These are phyloP conservation scores for Rosa persica DNA, from an alignment of 306 rosid genomes.

Conservation along the genomic window DNA sequence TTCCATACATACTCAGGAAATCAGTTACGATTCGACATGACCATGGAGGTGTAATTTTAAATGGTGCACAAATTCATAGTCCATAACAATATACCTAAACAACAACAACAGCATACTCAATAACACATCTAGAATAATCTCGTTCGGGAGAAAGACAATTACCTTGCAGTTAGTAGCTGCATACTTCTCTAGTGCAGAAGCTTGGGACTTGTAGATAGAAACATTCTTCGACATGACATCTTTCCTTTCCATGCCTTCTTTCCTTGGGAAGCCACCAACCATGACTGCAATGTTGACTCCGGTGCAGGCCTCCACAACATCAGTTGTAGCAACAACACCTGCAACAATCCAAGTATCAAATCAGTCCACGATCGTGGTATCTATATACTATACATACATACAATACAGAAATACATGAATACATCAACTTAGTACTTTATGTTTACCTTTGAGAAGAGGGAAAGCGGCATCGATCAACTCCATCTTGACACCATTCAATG, in stretches of 20 bases:
- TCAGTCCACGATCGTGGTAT: neutral
- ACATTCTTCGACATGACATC: constrained; percentile 96
- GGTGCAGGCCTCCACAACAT: constrained; percentile 92
- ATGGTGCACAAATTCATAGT: neutral
- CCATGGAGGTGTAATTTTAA: neutral
- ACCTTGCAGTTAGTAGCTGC: constrained; percentile 98
- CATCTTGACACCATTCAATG: constrained; percentile 90
- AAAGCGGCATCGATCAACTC: constrained; percentile 95
- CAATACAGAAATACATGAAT: neutral
- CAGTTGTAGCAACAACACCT: constrained; percentile 99
- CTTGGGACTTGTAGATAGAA: constrained; percentile 92
- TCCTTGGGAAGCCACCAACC: constrained; percentile 99
- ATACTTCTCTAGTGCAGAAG: constrained; percentile 91
- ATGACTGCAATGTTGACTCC: constrained; percentile 86
- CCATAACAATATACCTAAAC: neutral
- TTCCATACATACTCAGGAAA: neutral
- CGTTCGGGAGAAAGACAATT: neutral
- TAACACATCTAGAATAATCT: neutral
- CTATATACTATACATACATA: neutral
- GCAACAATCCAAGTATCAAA: constrained; percentile 18
- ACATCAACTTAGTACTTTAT: neutral
- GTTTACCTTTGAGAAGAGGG: constrained; percentile 79
- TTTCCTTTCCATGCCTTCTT: constrained; percentile 98
- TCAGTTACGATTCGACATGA: neutral
- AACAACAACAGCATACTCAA: neutral